These are phyloP conservation scores for Lentinula detonsa DNA, from an alignment of 768 basidiomycete species.

Conservation along the genomic window DNA sequence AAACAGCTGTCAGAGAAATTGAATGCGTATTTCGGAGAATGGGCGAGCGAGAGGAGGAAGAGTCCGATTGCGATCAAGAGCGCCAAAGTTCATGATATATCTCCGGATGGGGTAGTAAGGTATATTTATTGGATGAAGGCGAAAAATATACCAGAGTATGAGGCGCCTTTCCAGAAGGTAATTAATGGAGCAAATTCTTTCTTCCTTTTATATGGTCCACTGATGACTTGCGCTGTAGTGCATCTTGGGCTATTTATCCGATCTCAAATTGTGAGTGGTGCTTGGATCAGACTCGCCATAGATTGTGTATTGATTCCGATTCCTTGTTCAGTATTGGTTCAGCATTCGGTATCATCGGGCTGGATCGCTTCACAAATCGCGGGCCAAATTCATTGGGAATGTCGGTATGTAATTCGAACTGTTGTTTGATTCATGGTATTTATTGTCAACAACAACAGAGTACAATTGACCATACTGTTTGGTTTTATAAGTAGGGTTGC, in stretches of 20 bases:
- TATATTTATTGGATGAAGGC: conserved; percentile 82
- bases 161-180: conserved; percentile 74
- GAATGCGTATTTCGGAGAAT: conserved; percentile 2
- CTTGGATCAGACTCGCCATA: background rate
- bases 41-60: conserved; percentile 51
- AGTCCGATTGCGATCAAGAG: conserved; percentile 67
- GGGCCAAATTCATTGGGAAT: conserved; percentile 52
- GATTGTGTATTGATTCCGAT: conserved; percentile 8
- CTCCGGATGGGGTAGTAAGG: conserved; percentile 40
- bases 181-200: background rate
- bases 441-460: conserved; percentile 34
- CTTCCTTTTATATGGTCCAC: background rate
- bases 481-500: conserved; percentile 58
- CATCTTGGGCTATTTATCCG: conserved; percentile 75
- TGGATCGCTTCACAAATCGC: conserved; percentile 37
- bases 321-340: conserved; percentile 43
- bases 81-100: conserved; percentile 35
- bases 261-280: conserved; percentile 62
- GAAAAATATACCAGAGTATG: conserved; percentile 58
- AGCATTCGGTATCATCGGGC: conserved; percentile 46
- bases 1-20: background rate
- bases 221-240: conserved; percentile 36
- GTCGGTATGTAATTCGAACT: conserved; percentile 39
- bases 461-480: conserved; percentile 74
- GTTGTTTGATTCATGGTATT: background rate